phyloP scores from a whole-genome alignment of 164 flowering plant genomes.

The Dillenia turbinata region DNA sequence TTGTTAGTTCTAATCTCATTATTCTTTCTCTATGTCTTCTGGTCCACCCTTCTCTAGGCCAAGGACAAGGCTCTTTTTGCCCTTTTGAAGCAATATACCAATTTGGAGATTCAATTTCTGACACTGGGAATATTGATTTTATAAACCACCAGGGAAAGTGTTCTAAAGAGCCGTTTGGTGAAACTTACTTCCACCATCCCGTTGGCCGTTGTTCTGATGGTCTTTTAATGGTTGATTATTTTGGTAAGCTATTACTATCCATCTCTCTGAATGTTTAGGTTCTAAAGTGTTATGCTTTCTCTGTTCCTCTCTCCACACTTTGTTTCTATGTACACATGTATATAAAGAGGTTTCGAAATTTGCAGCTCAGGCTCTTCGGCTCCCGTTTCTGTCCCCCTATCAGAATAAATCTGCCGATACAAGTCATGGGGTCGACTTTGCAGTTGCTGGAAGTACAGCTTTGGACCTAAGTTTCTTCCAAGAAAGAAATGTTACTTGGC shows the following conservation, averaged over 20 bases:
- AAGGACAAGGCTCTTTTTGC: no score
- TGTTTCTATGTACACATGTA: no score
- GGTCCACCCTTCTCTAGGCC: no score
- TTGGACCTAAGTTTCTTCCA: conserved; percentile 4
- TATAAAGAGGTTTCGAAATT: no score
- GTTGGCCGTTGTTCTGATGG: conserved; percentile 20
- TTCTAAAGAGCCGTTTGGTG: conserved; percentile 9
- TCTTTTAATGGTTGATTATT: conserved; percentile 17
- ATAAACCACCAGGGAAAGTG: no score
- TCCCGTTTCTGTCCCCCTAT: conserved; percentile 16
- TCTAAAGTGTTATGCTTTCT: no score
- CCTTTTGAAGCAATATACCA: no score
- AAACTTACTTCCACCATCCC: conserved; percentile 4
- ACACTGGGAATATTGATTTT: no score
- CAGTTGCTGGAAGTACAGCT: conserved; percentile 28
- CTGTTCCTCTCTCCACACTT: no score
- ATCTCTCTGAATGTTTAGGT: neutral
- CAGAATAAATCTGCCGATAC: neutral
- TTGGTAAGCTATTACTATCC: conserved; percentile 5
- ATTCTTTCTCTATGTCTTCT: no score
- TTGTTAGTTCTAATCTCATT: no score
- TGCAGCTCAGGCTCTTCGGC: conserved; percentile 8
- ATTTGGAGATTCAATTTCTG: no score
- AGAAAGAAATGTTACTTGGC: neutral
- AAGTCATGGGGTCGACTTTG: conserved; percentile 29